Percentiles rank a stretch among this genome's conserved stretches.
phyloP scores from a whole-genome alignment of 1,139 yeast genomes.

The Suhomyces ambrosiae region DNA sequence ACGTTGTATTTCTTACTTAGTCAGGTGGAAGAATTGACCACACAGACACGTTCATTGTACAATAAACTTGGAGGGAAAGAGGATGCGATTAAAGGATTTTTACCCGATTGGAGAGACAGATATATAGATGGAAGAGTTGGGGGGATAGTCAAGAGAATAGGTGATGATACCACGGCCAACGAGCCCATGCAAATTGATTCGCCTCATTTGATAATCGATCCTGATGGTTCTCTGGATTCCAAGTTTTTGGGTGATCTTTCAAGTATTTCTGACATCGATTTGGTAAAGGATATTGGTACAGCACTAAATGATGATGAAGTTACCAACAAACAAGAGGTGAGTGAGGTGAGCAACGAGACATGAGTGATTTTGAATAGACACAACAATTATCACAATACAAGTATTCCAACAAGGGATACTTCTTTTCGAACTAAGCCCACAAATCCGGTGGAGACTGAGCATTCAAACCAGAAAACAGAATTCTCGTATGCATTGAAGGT shows the following conservation, averaged over 20 bases:
- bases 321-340: slow-evolving; percentile 1
- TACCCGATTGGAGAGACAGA: slow-evolving; percentile 21
- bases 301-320: slow-evolving; percentile 2
- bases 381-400: neutral
- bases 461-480: no score
- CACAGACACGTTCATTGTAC: slow-evolving; percentile 39
- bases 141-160: slow-evolving; percentile 20
- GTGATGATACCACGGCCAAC: slow-evolving; percentile 4
- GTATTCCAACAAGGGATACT: no score
- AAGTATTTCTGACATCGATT: slow-evolving; percentile 9
- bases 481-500: no score
- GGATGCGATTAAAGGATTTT: slow-evolving; percentile 10
- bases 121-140: slow-evolving; percentile 24
- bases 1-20: slow-evolving; percentile 48
- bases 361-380: neutral
- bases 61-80: slow-evolving; percentile 27
- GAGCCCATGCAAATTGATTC: slow-evolving; percentile 6
- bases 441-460: no score
- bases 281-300: slow-evolving; percentile 10
- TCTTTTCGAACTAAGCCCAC: no score
- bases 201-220: slow-evolving; percentile 5
- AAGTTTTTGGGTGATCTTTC: slow-evolving; percentile 6
- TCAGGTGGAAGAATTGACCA: slow-evolving; percentile 43
- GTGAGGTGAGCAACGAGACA: neutral
- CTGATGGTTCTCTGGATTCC: slow-evolving; percentile 7